These are phyloP conservation scores for Cinnamomum chago DNA, from an alignment of 164 flowering plant species.

Conservation along the genomic window DNA sequence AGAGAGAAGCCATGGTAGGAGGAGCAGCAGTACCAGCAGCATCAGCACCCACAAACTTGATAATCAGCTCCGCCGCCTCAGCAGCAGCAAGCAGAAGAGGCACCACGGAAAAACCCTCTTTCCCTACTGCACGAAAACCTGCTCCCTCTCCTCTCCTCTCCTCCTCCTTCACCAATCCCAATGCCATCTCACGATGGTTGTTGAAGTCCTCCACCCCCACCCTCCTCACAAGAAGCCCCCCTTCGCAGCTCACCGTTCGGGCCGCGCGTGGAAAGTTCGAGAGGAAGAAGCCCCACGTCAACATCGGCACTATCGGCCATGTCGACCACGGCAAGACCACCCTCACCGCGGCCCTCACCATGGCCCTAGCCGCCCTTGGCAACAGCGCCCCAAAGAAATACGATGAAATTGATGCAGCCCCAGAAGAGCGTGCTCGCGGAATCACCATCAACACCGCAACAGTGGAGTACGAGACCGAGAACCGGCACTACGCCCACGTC, in stretches of 20 bases:
- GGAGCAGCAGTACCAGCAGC: background rate
- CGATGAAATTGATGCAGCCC: slow-evolving; percentile 37
- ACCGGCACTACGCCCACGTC: slow-evolving; percentile 32
- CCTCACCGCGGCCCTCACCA: slow-evolving; percentile 33
- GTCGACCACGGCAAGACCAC: slow-evolving; percentile 42
- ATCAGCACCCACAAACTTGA: background rate
- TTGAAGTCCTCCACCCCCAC: background rate
- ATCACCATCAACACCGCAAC: slow-evolving; percentile 38
- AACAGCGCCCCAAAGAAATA: slow-evolving; percentile 35
- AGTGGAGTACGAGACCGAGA: slow-evolving; percentile 37
- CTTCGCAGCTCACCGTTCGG: background rate
- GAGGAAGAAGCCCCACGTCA: slow-evolving; percentile 38
- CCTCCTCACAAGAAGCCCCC: background rate
- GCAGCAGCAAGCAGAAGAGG: background rate
- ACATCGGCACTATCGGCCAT: slow-evolving; percentile 39
- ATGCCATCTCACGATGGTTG: background rate
- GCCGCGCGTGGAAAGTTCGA: slow-evolving; percentile 41
- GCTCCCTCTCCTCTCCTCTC: background rate
- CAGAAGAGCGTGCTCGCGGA: slow-evolving; percentile 33
- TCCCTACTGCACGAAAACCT: background rate
- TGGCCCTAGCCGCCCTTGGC: slow-evolving; percentile 34
- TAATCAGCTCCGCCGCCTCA: background rate
- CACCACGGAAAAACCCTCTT: background rate
- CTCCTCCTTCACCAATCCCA: slow-evolving; percentile 4
- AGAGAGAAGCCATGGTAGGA: background rate